phyloP scores from a whole-genome alignment of 1,284 basidiomycete genomes.

The Apiotrichum laibachii region DNA sequence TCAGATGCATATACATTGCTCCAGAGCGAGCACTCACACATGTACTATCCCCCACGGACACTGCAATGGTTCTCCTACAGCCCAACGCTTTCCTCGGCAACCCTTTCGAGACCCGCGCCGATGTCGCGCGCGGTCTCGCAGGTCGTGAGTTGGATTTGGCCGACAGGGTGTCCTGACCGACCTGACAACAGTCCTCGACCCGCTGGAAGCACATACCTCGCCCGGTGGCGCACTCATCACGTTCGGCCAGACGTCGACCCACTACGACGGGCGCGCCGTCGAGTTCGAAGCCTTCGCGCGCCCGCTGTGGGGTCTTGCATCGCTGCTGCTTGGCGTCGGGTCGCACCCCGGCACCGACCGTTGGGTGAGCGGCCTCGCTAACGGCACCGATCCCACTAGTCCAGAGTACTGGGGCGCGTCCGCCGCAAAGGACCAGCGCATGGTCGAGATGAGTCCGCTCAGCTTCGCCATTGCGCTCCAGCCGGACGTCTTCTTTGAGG shows the following conservation, averaged over 20 bases:
- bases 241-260: conserved; percentile 68
- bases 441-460: conserved; percentile 77
- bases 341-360: conserved; percentile 57
- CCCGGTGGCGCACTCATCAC: conserved; percentile 68
- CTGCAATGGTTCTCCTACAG: conserved; percentile 31
- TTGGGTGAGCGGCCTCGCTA: conserved; percentile 65
- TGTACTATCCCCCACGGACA: too few relatives aligned
- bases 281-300: conserved; percentile 72
- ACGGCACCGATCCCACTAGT: conserved; percentile 63
- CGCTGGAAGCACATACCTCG: conserved; percentile 66
- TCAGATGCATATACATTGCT: too few relatives aligned
- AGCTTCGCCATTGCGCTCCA: conserved; percentile 68
- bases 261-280: conserved; percentile 70
- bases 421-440: conserved; percentile 70
- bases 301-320: conserved; percentile 70
- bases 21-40: too few relatives aligned
- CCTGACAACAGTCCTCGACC: conserved; percentile 58
- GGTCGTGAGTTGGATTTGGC: conserved; percentile 48
- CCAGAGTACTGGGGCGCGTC: conserved; percentile 73
- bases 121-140: conserved; percentile 60
- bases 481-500: conserved; percentile 64
- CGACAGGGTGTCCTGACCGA: background rate
- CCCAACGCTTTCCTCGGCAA: conserved; percentile 52
- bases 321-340: conserved; percentile 64
- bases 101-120: conserved; percentile 60